Conservation (phyloP, 2,329 filamentous ascomycete genomes). For the Paramyrothecium roridum region DNA sequence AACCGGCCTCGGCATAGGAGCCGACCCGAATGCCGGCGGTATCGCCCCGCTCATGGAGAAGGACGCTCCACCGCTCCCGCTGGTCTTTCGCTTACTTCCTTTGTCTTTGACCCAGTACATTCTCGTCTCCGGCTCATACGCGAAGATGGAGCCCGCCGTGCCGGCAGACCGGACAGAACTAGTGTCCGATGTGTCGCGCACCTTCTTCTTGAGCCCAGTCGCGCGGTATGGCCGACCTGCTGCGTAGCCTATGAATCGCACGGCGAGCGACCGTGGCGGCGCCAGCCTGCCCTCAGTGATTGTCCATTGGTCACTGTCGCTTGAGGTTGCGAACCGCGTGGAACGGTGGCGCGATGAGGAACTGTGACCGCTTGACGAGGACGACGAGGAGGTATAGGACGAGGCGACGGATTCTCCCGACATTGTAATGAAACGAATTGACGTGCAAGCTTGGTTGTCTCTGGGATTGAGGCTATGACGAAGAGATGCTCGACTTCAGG, state of each 20-base stretch:
- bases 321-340: not conserved
- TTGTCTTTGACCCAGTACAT: slow-evolving; percentile 17
- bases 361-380: not conserved
- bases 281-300: slow-evolving; percentile 18
- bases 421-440: too few species aligned
- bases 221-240: slow-evolving; percentile 19
- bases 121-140: slow-evolving; percentile 15
- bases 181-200: slow-evolving; percentile 18
- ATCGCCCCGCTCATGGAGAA: not conserved
- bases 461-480: too few species aligned
- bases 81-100: not conserved
- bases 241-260: slow-evolving; percentile 22
- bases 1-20: too few species aligned
- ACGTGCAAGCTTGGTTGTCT: too few species aligned
- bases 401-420: not conserved
- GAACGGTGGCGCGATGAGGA: too few species aligned
- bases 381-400: not conserved
- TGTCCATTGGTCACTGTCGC: slow-evolving; percentile 12
- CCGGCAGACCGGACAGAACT: slow-evolving; percentile 14
- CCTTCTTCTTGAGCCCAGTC: slow-evolving; percentile 21
- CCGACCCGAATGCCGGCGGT: not conserved
- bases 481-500: too few species aligned
- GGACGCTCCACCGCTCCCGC: not conserved
- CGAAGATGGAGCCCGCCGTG: slow-evolving; percentile 15
- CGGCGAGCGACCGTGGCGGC: slow-evolving; percentile 15